A percentile compares a stretch with the other conserved stretches of the same genome.
These are phyloP conservation scores for Fusarium floridanum DNA, from an alignment of 2,329 filamentous ascomycete species.

Conservation along the genomic window DNA sequence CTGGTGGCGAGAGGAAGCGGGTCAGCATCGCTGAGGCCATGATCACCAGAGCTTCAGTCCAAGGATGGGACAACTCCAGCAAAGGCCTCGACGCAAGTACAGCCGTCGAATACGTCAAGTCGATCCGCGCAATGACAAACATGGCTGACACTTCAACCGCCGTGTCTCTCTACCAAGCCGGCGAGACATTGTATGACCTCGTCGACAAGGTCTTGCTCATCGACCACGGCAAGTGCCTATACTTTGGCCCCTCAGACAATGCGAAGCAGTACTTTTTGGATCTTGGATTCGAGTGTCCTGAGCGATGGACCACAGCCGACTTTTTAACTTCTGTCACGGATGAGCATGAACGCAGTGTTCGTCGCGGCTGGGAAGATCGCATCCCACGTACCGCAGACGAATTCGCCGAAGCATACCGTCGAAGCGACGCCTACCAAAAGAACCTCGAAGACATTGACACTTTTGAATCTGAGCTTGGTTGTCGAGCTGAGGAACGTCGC, in stretches of 20 bases:
- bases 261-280: constrained; percentile 77
- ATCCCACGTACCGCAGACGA: constrained; percentile 78
- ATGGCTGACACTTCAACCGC: constrained; percentile 79
- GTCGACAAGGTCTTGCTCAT: constrained; percentile 86
- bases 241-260: constrained; percentile 73
- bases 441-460: constrained; percentile 72
- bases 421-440: constrained; percentile 71
- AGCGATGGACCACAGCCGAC: constrained; percentile 78
- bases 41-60: constrained; percentile 69
- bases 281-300: constrained; percentile 80
- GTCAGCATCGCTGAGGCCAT: constrained; percentile 81
- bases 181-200: constrained; percentile 73
- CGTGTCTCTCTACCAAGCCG: constrained; percentile 79
- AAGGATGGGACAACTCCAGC: constrained; percentile 82
- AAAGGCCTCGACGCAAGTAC: constrained; percentile 79
- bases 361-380: constrained; percentile 72
- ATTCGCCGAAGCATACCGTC: constrained; percentile 73
- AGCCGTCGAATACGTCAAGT: constrained; percentile 78
- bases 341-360: constrained; percentile 76
- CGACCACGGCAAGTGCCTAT: constrained; percentile 78
- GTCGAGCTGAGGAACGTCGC: constrained; percentile 55
- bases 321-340: constrained; percentile 86
- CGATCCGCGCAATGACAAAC: constrained; percentile 73
- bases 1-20: constrained; percentile 77
- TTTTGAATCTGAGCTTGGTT: constrained; percentile 73